Conservation (phyloP, 257 asterid genomes). For the Ajuga chamaepitys region DNA sequence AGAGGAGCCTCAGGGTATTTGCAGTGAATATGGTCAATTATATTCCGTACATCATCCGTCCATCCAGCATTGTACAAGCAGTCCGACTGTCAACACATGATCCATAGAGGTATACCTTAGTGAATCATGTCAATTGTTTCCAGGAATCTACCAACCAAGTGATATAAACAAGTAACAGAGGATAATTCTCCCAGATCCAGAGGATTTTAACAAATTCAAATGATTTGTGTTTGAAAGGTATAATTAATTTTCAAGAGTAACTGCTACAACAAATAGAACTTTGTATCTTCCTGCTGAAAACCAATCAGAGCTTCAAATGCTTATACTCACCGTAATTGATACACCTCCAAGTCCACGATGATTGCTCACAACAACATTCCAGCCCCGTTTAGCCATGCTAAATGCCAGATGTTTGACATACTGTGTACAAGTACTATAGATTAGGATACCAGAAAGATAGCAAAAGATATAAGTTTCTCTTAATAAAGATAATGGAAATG, state of each 20-base stretch:
- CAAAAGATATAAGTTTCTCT: background rate
- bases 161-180: too few species aligned
- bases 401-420: constrained; percentile 76
- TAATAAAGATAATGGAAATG: background rate
- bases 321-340: constrained; percentile 68
- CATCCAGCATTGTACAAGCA: constrained; percentile 83
- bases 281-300: constrained; percentile 5
- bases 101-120: background rate
- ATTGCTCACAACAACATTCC: constrained; percentile 83
- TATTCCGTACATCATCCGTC: constrained; percentile 74
- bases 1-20: constrained; percentile 71
- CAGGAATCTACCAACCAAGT: background rate
- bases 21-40: constrained; percentile 60
- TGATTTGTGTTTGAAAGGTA: background rate
- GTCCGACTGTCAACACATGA: constrained; percentile 64
- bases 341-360: constrained; percentile 95
- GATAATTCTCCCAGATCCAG: too few species aligned
- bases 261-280: background rate
- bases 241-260: background rate
- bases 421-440: constrained; percentile 31
- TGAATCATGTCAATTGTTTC: background rate
- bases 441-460: constrained; percentile 5
- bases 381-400: constrained; percentile 58
- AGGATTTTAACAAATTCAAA: background rate
- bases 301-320: background rate